Conservation (phyloP, 805 yeast species). For the Saccharomycopsis vini region DNA sequence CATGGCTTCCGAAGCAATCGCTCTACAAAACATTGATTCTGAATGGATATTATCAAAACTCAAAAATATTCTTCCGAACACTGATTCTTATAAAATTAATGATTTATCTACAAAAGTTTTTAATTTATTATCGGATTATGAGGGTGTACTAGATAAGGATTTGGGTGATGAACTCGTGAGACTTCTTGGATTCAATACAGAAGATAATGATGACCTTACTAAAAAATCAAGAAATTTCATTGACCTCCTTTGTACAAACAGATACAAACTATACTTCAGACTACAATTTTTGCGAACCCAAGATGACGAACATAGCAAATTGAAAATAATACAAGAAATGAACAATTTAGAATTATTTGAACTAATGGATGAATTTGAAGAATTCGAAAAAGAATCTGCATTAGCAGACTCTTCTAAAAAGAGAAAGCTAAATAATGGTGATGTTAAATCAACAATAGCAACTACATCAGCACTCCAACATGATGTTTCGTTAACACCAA, state of each 20-base stretch:
- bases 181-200: neutral
- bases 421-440: conserved; percentile 13
- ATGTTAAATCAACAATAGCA: neutral
- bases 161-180: conserved; percentile 4
- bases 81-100: conserved; percentile 34
- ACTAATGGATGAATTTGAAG: conserved; percentile 36
- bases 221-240: neutral
- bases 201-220: neutral
- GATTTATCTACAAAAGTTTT: conserved; percentile 33
- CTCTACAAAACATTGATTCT: conserved; percentile 36
- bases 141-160: conserved; percentile 24
- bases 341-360: conserved; percentile 30
- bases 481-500: neutral
- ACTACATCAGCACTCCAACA: conserved; percentile 6
- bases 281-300: conserved; percentile 34
- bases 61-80: conserved; percentile 21
- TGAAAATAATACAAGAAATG: conserved; percentile 36
- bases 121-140: conserved; percentile 30
- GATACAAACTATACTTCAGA: conserved; percentile 47
- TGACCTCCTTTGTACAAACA: conserved; percentile 32
- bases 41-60: conserved; percentile 49
- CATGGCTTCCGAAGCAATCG: conserved; percentile 26
- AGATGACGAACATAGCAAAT: conserved; percentile 29
- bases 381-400: conserved; percentile 25
- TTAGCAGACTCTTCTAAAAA: conserved; percentile 15